Conservation (phyloP, 1,284 basidiomycete genomes). For the Rhodotorula sp. region DNA sequence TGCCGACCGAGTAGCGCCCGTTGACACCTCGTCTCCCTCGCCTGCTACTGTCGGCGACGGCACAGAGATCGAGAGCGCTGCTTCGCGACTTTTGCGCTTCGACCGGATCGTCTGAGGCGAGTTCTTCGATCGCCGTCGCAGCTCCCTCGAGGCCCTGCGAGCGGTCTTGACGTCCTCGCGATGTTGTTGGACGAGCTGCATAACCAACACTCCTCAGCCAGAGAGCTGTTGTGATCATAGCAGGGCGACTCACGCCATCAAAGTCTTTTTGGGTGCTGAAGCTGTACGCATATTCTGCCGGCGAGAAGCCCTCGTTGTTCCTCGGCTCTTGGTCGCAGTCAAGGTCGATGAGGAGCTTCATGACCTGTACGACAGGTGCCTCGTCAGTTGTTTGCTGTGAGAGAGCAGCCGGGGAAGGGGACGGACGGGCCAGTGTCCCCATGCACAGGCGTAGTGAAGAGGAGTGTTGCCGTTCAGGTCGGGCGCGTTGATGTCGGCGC, state of each 20-base stretch:
- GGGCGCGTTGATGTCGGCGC: conserved; percentile 79
- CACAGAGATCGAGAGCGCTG: conserved; percentile 7
- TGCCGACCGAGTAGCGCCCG: neutral
- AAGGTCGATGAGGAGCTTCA: conserved; percentile 81
- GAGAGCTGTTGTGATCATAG: no score
- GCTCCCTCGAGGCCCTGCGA: conserved; percentile 8
- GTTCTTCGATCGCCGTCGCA: conserved; percentile 1
- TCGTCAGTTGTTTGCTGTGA: neutral
- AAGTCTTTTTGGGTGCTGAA: conserved; percentile 24
- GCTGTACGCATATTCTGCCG: conserved; percentile 90
- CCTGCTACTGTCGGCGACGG: neutral
- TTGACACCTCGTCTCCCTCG: neutral
- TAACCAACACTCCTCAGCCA: no score
- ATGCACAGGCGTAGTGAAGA: conserved; percentile 83
- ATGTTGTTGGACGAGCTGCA: conserved; percentile 18
- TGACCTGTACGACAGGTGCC: conserved; percentile 57
- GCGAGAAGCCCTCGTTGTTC: conserved; percentile 87
- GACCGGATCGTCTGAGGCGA: neutral
- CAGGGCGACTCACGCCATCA: conserved; percentile 10
- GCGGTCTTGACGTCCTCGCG: conserved; percentile 17
- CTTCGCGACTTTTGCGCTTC: neutral
- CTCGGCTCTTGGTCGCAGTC: conserved; percentile 76
- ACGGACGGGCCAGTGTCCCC: conserved; percentile 73
- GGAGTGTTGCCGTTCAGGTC: conserved; percentile 90
- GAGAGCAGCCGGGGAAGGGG: neutral